Evolutionary conservation across 2,329 filamentous ascomycete species (phyloP), one percentile per base, ranked within the genome.

Genomic region (Diaporthe humulicola): DNA sequence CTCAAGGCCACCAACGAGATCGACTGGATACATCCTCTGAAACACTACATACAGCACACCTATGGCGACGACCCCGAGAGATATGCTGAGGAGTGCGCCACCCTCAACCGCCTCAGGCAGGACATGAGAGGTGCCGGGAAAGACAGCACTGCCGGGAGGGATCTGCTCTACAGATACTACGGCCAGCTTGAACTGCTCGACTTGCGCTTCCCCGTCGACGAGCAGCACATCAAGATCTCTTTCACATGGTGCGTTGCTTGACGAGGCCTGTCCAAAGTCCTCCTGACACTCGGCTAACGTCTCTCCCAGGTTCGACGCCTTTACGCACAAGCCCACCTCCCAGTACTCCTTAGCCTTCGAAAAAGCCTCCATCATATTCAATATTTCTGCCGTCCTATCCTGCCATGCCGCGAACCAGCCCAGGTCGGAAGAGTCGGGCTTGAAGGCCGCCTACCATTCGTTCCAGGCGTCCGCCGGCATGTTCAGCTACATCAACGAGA

Each of bases 401-500:
- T 98, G 96, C 81, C 95, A 99, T 88, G 97, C 96, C 76, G 95
- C 96, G 57, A 90, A 94, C 81, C 97, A 99, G 85, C 96, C 97
- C 79, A 92, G 97, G 67, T 94, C 94, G 77, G 96, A 98, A 82
- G 97, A 99, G 81, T 90, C 94, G 8, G 96, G 96, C 45, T 90
- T 98, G 82, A 99, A 99, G 86, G 96, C 95, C 19, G 95, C 97
- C 25, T 99, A 98, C 83, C 96, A 99, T 84, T 98, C 96, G 28
- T 98, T 98, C 86, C 97, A 99, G 84, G 97, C 97, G 54, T 96
- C 96, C 10, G 97, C 97, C 14, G 97, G 97, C 86, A 99, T 99
- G 97, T 99, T 98, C 84, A 98, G 96, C 71, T 99, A 99, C 81
- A 99, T 99, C 87, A 99, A 99, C 85, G 97, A 99, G 86, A 99